phyloP scores from a whole-genome alignment of 2,329 filamentous ascomycete genomes.

The Fusarium sambucinum region DNA sequence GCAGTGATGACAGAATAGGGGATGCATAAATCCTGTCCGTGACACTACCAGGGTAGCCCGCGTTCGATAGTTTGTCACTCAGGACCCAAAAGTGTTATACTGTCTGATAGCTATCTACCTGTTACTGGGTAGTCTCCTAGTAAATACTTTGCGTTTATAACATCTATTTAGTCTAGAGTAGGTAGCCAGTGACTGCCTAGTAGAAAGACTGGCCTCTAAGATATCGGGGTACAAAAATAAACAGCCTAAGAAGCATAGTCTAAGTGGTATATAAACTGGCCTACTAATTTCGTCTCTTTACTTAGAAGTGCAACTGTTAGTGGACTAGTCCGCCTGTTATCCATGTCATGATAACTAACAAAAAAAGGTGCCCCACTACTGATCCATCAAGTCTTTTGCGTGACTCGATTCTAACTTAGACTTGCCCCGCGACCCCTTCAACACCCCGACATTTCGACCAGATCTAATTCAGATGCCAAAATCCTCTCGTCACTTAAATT shows the following conservation, averaged over 20 bases:
- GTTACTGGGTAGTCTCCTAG: too few species aligned
- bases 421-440: constrained; percentile 40
- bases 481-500: neutral
- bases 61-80: too few species aligned
- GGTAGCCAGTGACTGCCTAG: too few species aligned
- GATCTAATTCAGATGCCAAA: neutral
- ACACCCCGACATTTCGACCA: constrained; percentile 15
- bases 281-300: too few species aligned
- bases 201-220: too few species aligned
- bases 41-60: too few species aligned
- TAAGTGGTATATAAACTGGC: too few species aligned
- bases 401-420: constrained; percentile 27
- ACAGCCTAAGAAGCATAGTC: too few species aligned
- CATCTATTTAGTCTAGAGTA: too few species aligned
- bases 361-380: constrained; percentile 31
- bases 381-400: constrained; percentile 26
- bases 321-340: neutral
- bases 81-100: neutral
- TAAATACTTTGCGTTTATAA: neutral
- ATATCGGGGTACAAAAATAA: too few species aligned
- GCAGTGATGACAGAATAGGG: constrained; percentile 13
- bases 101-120: too few species aligned
- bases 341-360: constrained; percentile 29
- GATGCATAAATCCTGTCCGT: neutral
- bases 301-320: neutral